Evolutionary conservation across 495 filamentous ascomycete genomes (phyloP).

Genomic region (Letharia columbiana): DNA sequence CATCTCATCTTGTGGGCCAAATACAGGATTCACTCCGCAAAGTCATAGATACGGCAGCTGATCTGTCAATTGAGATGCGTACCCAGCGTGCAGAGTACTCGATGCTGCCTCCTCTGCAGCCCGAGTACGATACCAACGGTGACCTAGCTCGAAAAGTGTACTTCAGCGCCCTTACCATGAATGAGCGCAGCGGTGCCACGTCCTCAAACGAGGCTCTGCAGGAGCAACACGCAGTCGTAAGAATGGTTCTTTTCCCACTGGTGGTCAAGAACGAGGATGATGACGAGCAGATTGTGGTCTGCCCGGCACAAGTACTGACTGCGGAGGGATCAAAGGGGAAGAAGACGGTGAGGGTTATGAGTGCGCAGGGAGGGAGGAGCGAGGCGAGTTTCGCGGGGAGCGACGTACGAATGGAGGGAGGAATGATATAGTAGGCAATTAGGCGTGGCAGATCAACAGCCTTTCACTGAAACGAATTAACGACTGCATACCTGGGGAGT

Average conservation of each 20-base stretch:
- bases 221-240: constrained; percentile 62
- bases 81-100: constrained; percentile 92
- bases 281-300: constrained; percentile 85
- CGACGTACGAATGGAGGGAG: constrained; percentile 43
- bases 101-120: constrained; percentile 92
- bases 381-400: constrained; percentile 41
- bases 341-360: constrained; percentile 35
- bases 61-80: constrained; percentile 90
- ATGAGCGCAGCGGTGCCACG: constrained; percentile 69
- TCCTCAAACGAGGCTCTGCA: constrained; percentile 70
- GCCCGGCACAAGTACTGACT: constrained; percentile 84
- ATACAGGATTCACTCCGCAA: constrained; percentile 73
- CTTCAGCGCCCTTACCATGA: constrained; percentile 89
- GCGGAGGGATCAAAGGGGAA: constrained; percentile 40
- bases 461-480: constrained; percentile 17
- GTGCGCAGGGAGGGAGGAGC: constrained; percentile 33
- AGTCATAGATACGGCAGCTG: constrained; percentile 73
- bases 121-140: constrained; percentile 87
- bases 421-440: constrained; percentile 44
- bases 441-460: constrained; percentile 23
- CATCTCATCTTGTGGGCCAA: constrained; percentile 60
- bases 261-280: constrained; percentile 94
- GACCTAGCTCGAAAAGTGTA: constrained; percentile 71
- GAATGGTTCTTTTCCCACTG: constrained; percentile 85
- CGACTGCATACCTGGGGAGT: constrained; percentile 8